A percentile compares a stretch with the other conserved stretches of the same genome.
phyloP scores from a whole-genome alignment of 306 rosid species.

The Canavalia gladiata region DNA sequence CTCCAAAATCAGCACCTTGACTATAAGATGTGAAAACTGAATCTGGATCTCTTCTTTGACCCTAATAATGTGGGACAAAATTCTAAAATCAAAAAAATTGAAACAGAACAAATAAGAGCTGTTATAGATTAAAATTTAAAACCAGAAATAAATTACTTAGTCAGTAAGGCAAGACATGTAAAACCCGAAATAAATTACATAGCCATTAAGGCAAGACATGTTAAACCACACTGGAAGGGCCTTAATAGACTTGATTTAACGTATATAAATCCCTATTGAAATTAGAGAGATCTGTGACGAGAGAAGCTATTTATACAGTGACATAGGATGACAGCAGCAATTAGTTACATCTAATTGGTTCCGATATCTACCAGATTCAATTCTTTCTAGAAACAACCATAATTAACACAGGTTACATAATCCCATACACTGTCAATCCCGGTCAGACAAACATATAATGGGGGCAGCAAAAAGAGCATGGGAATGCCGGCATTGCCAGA shows the following conservation, averaged over 20 bases:
- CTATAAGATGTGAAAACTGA: constrained; percentile 89
- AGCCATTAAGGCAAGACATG: constrained; percentile 16
- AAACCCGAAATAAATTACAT: constrained; percentile 4
- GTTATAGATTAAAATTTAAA: background rate
- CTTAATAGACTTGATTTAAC: background rate
- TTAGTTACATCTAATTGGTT: too few relatives aligned
- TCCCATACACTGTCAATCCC: background rate
- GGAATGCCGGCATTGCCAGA: constrained; percentile 2
- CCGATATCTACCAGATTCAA: too few relatives aligned
- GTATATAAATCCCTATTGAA: background rate
- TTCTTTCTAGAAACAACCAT: too few relatives aligned
- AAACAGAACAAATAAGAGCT: constrained; percentile 8
- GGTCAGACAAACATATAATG: background rate
- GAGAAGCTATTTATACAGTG: too few relatives aligned
- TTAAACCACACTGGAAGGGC: constrained; percentile 12
- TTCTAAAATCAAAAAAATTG: constrained; percentile 19
- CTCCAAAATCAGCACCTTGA: constrained; percentile 87
- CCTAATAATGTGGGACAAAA: constrained; percentile 59
- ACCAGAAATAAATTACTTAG: background rate
- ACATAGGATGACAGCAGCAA: too few relatives aligned
- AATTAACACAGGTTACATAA: background rate
- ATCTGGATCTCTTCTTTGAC: constrained; percentile 90
- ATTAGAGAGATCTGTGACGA: too few relatives aligned
- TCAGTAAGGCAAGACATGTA: too few relatives aligned
- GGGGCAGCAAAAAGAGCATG: background rate